These are phyloP conservation scores for Arthroderma sp. DNA, from an alignment of 2,329 filamentous ascomycete genomes.

Conservation along the genomic window DNA sequence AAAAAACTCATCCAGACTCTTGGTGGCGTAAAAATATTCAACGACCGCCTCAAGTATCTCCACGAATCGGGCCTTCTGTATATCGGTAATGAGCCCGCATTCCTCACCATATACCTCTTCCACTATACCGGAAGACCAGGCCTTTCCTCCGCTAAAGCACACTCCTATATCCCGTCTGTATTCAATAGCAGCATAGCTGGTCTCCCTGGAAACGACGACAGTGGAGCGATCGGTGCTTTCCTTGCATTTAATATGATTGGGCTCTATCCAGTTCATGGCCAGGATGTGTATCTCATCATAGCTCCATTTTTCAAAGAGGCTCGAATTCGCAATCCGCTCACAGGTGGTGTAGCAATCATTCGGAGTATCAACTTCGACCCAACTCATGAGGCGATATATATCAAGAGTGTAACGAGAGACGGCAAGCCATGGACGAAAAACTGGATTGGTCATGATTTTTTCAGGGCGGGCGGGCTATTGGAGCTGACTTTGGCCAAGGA, in stretches of 20 bases:
- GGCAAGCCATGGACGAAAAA: slow-evolving; percentile 49
- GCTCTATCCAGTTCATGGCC: slow-evolving; percentile 54
- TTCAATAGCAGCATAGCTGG: slow-evolving; percentile 48
- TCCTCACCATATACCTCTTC: slow-evolving; percentile 54
- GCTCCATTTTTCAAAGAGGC: slow-evolving; percentile 54
- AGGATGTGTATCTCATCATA: slow-evolving; percentile 58
- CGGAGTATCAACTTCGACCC: slow-evolving; percentile 51
- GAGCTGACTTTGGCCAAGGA: slow-evolving; percentile 52
- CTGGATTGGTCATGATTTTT: slow-evolving; percentile 58
- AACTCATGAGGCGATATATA: slow-evolving; percentile 44
- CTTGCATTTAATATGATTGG: slow-evolving; percentile 56
- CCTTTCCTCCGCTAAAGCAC: slow-evolving; percentile 38
- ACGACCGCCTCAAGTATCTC: slow-evolving; percentile 48
- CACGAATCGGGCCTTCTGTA: slow-evolving; percentile 53
- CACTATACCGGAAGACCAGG: slow-evolving; percentile 55
- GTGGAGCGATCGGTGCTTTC: slow-evolving; percentile 57
- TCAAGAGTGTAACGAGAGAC: slow-evolving; percentile 52
- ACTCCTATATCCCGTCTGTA: slow-evolving; percentile 52
- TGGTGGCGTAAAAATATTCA: slow-evolving; percentile 46
- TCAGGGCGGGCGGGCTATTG: slow-evolving; percentile 49
- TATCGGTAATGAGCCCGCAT: slow-evolving; percentile 53
- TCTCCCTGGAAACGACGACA: slow-evolving; percentile 58
- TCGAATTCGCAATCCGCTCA: slow-evolving; percentile 44
- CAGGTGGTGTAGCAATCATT: slow-evolving; percentile 47
- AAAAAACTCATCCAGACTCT: slow-evolving; percentile 43